phyloP scores from a whole-genome alignment of 1,284 basidiomycete species.

The Fomes fomentarius region DNA sequence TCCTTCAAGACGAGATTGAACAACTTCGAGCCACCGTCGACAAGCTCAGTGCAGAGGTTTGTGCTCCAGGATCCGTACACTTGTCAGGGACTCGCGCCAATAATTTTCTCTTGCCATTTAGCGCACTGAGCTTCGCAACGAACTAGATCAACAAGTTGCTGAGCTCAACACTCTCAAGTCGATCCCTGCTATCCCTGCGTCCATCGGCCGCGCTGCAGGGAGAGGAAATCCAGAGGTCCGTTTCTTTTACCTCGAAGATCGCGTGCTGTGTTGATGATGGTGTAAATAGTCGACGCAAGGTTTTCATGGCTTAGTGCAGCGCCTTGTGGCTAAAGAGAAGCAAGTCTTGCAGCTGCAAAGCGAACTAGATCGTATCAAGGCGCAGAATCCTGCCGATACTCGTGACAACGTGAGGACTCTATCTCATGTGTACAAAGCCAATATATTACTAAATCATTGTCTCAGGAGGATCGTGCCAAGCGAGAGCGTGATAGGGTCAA shows the following conservation, averaged over 20 bases:
- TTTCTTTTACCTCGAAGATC: too few relatives aligned
- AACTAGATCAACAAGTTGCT: constrained; percentile 61
- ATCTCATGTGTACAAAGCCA: too few relatives aligned
- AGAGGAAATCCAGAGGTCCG: constrained; percentile 55
- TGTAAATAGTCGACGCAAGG: constrained; percentile 47
- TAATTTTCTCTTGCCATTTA: constrained; percentile 26
- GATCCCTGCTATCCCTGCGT: constrained; percentile 40
- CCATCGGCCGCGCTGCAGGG: constrained; percentile 37
- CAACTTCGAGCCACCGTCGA: constrained; percentile 59
- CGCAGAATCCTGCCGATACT: constrained; percentile 56
- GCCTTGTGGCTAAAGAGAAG: constrained; percentile 84
- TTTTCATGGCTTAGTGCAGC: constrained; percentile 80
- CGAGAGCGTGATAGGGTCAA: constrained; percentile 77
- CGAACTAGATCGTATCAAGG: constrained; percentile 69
- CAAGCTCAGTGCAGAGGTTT: constrained; percentile 67
- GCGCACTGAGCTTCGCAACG: constrained; percentile 54
- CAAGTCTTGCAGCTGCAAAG: constrained; percentile 76
- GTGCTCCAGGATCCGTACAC: constrained; percentile 10
- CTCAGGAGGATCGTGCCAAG: constrained; percentile 76
- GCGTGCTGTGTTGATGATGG: too few relatives aligned
- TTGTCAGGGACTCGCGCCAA: background rate
- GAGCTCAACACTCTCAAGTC: constrained; percentile 70
- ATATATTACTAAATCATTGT: constrained; percentile 1
- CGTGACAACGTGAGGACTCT: constrained; percentile 56
- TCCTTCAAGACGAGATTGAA: constrained; percentile 66